These are phyloP conservation scores for Colletotrichum australisinense DNA, from an alignment of 2,329 filamentous ascomycete species.

Conservation along the genomic window DNA sequence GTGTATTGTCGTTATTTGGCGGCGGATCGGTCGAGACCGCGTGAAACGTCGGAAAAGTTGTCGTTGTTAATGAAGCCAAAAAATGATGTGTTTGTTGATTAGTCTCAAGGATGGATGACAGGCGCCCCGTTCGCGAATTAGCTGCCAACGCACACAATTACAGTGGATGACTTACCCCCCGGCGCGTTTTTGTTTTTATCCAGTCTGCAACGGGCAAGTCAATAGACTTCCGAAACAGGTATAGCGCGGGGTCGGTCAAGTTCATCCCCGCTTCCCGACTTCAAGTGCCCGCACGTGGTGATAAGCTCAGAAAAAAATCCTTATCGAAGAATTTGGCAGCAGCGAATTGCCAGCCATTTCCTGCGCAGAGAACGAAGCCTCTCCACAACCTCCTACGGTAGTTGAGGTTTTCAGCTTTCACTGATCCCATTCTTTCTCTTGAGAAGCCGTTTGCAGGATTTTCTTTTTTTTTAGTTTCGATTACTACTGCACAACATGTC, in stretches of 20 bases:
- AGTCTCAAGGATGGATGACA: neutral
- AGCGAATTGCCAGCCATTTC: conserved; percentile 6
- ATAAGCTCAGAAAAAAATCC: conserved; percentile 36
- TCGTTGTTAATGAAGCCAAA: conserved; percentile 19
- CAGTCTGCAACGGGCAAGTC: conserved; percentile 28
- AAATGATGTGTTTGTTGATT: conserved; percentile 26
- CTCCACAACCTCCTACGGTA: conserved; percentile 33
- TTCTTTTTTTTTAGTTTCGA: neutral
- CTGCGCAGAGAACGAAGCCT: conserved; percentile 4
- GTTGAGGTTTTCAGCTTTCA: neutral
- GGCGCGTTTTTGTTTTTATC: conserved; percentile 37
- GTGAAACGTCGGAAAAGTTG: neutral
- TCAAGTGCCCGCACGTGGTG: conserved; percentile 27
- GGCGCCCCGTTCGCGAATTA: neutral
- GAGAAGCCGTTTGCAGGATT: neutral
- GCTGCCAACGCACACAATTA: conserved; percentile 28
- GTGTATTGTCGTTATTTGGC: neutral
- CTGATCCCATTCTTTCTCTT: neutral
- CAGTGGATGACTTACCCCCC: conserved; percentile 19
- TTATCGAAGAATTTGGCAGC: conserved; percentile 26
- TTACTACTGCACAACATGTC: conserved; percentile 11
- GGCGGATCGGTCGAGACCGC: neutral
- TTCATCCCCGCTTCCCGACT: conserved; percentile 1
- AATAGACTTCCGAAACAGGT: conserved; percentile 34
- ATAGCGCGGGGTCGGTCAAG: conserved; percentile 36